Conservation (phyloP, 1,284 basidiomycete genomes). For the Cryptococcus maquisensis region DNA sequence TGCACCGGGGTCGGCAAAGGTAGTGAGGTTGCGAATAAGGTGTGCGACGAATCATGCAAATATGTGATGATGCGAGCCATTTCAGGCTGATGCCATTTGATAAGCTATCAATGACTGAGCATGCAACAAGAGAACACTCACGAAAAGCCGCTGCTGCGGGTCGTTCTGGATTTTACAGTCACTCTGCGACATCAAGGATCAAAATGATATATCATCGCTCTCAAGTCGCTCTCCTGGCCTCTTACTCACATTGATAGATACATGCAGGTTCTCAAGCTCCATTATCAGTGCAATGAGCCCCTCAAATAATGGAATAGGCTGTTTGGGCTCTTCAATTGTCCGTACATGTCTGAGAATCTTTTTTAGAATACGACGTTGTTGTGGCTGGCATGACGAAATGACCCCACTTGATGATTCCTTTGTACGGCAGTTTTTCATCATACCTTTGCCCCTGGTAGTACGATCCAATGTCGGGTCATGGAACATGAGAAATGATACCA, state of each 20-base stretch:
- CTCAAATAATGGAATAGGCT: conserved; percentile 80
- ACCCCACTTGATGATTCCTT: conserved; percentile 45
- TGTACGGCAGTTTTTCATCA: conserved; percentile 51
- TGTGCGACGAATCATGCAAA: conserved; percentile 9
- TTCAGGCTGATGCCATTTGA: conserved; percentile 49
- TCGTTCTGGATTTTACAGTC: conserved; percentile 94
- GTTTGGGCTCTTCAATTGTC: conserved; percentile 75
- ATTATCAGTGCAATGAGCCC: conserved; percentile 76
- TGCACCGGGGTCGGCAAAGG: too few species aligned
- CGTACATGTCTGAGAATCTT: conserved; percentile 56
- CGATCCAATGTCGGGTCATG: conserved; percentile 72
- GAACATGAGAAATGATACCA: conserved; percentile 89
- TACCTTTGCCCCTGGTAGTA: conserved; percentile 56
- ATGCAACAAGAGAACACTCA: conserved; percentile 11
- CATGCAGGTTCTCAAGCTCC: conserved; percentile 79
- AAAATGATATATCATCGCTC: not conserved
- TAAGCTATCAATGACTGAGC: too few species aligned
- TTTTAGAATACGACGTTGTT: not conserved
- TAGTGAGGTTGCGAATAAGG: not conserved
- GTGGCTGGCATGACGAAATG: too few species aligned
- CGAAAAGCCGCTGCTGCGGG: conserved; percentile 75
- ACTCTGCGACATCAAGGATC: conserved; percentile 48
- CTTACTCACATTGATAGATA: conserved; percentile 66
- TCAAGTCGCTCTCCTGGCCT: not conserved
- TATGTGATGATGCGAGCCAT: conserved; percentile 71